A percentile compares a stretch with the other conserved stretches of the same genome.
phyloP scores from a whole-genome alignment of 2,329 filamentous ascomycete species.

The Coniochaeta sp. region DNA sequence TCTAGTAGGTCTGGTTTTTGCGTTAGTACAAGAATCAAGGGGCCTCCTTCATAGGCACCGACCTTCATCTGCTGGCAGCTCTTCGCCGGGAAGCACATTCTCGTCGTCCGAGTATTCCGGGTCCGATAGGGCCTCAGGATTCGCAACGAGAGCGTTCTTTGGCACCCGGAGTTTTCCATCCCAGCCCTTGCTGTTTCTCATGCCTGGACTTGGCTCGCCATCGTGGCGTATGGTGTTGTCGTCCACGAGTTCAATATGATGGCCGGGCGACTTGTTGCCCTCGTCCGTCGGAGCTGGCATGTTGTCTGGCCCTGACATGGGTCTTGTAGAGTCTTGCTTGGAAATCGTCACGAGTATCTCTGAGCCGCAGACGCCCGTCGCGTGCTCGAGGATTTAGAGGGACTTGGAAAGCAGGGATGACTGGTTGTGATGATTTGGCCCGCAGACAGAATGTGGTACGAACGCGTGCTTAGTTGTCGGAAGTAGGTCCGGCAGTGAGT shows the following conservation, averaged over 20 bases:
- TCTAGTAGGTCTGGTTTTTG: constrained; percentile 48
- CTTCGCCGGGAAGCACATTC: constrained; percentile 60
- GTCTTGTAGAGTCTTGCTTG: neutral
- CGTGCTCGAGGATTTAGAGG: neutral
- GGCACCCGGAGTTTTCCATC: constrained; percentile 76
- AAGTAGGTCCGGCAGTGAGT: neutral
- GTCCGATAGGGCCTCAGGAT: constrained; percentile 77
- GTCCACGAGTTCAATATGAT: constrained; percentile 42
- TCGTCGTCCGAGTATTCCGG: constrained; percentile 74
- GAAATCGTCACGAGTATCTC: neutral
- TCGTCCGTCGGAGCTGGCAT: constrained; percentile 35
- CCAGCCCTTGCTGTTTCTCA: constrained; percentile 64
- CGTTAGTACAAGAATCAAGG: neutral
- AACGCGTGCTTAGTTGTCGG: neutral
- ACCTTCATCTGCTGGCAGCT: constrained; percentile 80
- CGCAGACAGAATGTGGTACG: neutral
- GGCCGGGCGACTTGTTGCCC: constrained; percentile 24
- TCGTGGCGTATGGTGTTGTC: constrained; percentile 30
- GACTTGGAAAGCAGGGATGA: neutral
- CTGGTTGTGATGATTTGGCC: neutral
- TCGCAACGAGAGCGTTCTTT: constrained; percentile 59
- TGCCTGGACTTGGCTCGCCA: constrained; percentile 33
- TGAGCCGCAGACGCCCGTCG: neutral
- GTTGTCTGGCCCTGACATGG: neutral
- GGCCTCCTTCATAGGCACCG: constrained; percentile 7